Evolutionary conservation across 2,329 filamentous ascomycete genomes (phyloP).

Genomic region (Colletotrichum brevisporum): DNA sequence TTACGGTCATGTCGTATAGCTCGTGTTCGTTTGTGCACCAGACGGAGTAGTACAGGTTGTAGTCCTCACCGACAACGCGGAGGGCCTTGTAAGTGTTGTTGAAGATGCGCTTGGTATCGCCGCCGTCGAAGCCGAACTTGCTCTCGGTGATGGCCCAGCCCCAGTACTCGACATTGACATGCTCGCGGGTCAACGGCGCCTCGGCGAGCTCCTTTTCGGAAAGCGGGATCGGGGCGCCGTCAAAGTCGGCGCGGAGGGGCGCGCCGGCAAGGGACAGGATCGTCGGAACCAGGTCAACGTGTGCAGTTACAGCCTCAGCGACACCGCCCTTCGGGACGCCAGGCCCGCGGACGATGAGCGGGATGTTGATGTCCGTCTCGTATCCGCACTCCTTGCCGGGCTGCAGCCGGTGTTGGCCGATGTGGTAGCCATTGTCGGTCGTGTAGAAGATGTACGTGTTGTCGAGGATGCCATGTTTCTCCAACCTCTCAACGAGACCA

Average conservation of each 20-base stretch:
- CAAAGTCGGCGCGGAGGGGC: conserved; percentile 61
- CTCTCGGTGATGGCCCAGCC: conserved; percentile 54
- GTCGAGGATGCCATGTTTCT: conserved; percentile 50
- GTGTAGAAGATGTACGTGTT: conserved; percentile 68
- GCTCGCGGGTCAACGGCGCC: conserved; percentile 54
- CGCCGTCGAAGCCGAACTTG: conserved; percentile 43
- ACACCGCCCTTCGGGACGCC: conserved; percentile 56
- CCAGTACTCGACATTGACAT: conserved; percentile 69
- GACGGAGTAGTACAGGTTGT: conserved; percentile 69
- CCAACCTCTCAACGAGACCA: conserved; percentile 52
- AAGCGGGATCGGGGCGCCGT: conserved; percentile 63
- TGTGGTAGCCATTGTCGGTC: conserved; percentile 68
- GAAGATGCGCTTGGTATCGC: conserved; percentile 42
- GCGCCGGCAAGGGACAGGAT: conserved; percentile 58
- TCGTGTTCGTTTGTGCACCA: conserved; percentile 67
- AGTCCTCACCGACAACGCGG: conserved; percentile 60
- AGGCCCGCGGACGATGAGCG: conserved; percentile 64
- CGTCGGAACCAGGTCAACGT: conserved; percentile 70
- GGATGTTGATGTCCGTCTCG: conserved; percentile 67
- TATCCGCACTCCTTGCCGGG: conserved; percentile 67
- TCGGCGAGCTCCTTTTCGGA: conserved; percentile 39
- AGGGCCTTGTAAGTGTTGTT: conserved; percentile 70
- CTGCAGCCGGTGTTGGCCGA: conserved; percentile 65
- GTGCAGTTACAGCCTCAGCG: conserved; percentile 59
- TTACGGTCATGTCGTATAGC: conserved; percentile 66